phyloP scores from a whole-genome alignment of 1,284 basidiomycete genomes.

The Rhodotorula sp. region DNA sequence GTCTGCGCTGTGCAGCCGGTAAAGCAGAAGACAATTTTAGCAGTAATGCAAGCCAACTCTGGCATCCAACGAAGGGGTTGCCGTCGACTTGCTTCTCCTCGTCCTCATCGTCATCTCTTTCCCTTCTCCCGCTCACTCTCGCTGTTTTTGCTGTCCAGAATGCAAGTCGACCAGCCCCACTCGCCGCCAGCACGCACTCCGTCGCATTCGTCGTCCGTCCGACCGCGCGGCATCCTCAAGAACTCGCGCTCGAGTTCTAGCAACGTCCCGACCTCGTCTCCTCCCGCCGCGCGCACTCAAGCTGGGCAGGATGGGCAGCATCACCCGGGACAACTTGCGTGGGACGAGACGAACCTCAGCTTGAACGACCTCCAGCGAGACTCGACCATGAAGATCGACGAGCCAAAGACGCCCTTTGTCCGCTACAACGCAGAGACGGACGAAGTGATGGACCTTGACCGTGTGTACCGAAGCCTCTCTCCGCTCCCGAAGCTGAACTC shows the following conservation, averaged over 20 bases:
- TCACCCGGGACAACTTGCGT: slow-evolving; percentile 15
- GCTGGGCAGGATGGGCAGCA: neutral
- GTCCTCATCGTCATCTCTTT: neutral
- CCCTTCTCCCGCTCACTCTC: neutral
- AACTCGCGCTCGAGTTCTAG: slow-evolving; percentile 11
- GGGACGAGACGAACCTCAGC: slow-evolving; percentile 44
- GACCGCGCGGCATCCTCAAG: slow-evolving; percentile 43
- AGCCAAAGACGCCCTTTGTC: slow-evolving; percentile 45
- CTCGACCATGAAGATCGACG: slow-evolving; percentile 44
- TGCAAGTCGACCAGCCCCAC: slow-evolving; percentile 1
- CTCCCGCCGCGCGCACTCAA: neutral
- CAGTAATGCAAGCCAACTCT: too few relatives aligned
- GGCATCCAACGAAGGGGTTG: neutral
- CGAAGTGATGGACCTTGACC: slow-evolving; percentile 45
- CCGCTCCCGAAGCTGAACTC: neutral
- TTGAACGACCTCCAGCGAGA: slow-evolving; percentile 42
- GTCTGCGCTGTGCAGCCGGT: too few relatives aligned
- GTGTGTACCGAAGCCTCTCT: slow-evolving; percentile 17
- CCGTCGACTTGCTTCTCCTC: too few relatives aligned
- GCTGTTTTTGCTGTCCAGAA: neutral
- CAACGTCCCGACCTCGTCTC: neutral
- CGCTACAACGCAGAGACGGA: slow-evolving; percentile 46
- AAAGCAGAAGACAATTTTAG: too few relatives aligned
- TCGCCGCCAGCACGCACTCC: slow-evolving; percentile 3
- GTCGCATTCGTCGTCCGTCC: slow-evolving; percentile 7